Conservation (phyloP, 352 stramenopile genomes). For the Phytophthora citrophthora region DNA sequence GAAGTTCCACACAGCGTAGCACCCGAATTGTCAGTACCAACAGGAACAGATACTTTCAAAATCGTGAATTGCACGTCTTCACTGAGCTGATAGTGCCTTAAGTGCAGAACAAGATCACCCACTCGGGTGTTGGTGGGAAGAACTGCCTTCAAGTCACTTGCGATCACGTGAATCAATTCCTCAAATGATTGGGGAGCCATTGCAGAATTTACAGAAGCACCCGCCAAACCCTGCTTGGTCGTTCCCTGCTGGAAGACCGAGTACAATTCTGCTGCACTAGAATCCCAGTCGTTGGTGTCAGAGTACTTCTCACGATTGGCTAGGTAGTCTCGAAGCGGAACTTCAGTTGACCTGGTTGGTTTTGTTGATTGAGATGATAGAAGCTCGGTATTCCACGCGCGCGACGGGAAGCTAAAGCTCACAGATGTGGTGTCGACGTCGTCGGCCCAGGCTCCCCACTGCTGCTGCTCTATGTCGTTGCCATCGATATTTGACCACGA, state of each 20-base stretch:
- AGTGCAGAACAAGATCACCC: conserved; percentile 19
- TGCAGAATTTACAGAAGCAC: not conserved
- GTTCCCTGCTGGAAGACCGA: conserved; percentile 30
- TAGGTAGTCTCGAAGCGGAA: conserved; percentile 29
- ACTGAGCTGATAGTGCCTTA: conserved; percentile 18
- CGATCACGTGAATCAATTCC: conserved; percentile 20
- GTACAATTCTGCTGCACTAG: conserved; percentile 14
- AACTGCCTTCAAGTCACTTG: conserved; percentile 18
- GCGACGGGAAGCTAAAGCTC: conserved; percentile 39
- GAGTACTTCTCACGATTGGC: conserved; percentile 20
- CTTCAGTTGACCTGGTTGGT: conserved; percentile 16
- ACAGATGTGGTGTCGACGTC: conserved; percentile 50
- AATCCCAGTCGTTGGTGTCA: conserved; percentile 19
- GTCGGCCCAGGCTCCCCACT: conserved; percentile 34
- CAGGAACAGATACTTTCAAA: conserved; percentile 27
- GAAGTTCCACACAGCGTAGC: conserved; percentile 23
- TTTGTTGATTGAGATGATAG: conserved; percentile 11
- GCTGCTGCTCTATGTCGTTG: conserved; percentile 10
- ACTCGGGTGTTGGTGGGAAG: conserved; percentile 12
- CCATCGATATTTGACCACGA: conserved; percentile 5
- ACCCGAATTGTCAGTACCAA: conserved; percentile 16
- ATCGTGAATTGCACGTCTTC: conserved; percentile 34
- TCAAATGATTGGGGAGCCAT: conserved; percentile 15
- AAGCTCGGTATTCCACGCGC: conserved; percentile 39
- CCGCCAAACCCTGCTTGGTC: conserved; percentile 6